These are phyloP conservation scores for Castanea sativa DNA, from an alignment of 306 rosid species.

Conservation along the genomic window DNA sequence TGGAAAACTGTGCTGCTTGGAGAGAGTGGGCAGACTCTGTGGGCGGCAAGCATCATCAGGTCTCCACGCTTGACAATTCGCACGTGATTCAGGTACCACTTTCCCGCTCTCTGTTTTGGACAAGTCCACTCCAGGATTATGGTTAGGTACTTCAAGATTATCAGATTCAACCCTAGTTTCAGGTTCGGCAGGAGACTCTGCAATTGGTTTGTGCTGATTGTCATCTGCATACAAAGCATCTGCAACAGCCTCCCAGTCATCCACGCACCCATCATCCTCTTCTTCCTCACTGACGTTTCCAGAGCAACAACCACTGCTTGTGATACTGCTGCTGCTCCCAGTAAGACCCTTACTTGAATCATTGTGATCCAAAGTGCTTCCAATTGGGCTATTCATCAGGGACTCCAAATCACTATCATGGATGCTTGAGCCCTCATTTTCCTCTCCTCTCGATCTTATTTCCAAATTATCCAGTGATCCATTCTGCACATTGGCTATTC, in stretches of 20 bases:
- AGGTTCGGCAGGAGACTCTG: conserved; percentile 20
- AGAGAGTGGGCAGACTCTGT: conserved; percentile 42
- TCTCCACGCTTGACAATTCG: conserved; percentile 44
- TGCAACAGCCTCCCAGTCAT: conserved; percentile 66
- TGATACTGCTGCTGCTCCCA: conserved; percentile 12
- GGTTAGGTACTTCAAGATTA: background rate
- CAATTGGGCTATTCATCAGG: conserved; percentile 18
- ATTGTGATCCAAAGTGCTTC: conserved; percentile 23
- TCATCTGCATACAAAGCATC: conserved; percentile 48
- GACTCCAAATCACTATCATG: conserved; percentile 31
- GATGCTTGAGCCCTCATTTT: conserved; percentile 24
- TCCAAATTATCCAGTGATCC: conserved; percentile 30
- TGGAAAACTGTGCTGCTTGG: conserved; percentile 35
- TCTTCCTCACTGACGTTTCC: conserved; percentile 39
- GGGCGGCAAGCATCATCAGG: conserved; percentile 57
- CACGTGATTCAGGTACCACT: conserved; percentile 17
- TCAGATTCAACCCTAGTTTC: conserved; percentile 6
- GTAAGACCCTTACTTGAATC: conserved; percentile 32
- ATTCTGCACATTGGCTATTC: conserved; percentile 24
- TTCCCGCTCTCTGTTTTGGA: conserved; percentile 13
- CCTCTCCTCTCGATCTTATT: conserved; percentile 30
- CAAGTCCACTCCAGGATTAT: conserved; percentile 15
- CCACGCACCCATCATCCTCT: conserved; percentile 49
- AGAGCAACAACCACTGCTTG: conserved; percentile 27
- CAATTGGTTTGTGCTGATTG: conserved; percentile 1